Evolutionary conservation across 2,329 filamentous ascomycete genomes (phyloP).

Genomic region (Rasamsonia emersonii): DNA sequence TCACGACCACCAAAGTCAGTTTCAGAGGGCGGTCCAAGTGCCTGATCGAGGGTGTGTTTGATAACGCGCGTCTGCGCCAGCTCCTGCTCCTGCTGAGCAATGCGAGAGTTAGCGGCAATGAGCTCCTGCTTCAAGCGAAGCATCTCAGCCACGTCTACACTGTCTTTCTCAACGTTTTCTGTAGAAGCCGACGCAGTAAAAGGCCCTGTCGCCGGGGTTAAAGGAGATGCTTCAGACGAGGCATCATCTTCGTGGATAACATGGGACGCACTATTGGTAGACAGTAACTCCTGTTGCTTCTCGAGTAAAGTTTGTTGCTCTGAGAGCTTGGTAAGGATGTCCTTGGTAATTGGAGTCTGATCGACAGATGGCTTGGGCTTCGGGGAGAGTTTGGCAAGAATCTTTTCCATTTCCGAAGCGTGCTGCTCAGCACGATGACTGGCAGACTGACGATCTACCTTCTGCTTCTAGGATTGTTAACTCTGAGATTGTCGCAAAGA

Average conservation of each 20-base stretch:
- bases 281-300: conserved; percentile 49
- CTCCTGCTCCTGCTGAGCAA: conserved; percentile 54
- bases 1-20: conserved; percentile 42
- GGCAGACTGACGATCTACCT: conserved; percentile 32
- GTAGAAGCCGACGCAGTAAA: conserved; percentile 7
- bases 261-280: conserved; percentile 11
- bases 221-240: conserved; percentile 12
- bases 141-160: conserved; percentile 40
- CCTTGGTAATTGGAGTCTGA: conserved; percentile 13
- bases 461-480: conserved; percentile 40
- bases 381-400: conserved; percentile 34
- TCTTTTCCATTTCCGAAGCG: conserved; percentile 55
- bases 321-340: conserved; percentile 59
- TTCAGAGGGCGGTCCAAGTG: conserved; percentile 46
- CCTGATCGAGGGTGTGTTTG: conserved; percentile 53
- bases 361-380: conserved; percentile 18
- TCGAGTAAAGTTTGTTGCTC: conserved; percentile 57
- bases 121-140: conserved; percentile 50
- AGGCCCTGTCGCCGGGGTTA: conserved; percentile 9
- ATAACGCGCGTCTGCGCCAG: conserved; percentile 52
- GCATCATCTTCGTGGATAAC: conserved; percentile 15
- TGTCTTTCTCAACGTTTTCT: conserved; percentile 10
- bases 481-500: conserved; percentile 1
- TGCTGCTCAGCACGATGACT: conserved; percentile 18
- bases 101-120: conserved; percentile 47